These are phyloP conservation scores for Effrenium voratum DNA, from an alignment of 73 alveolate genomes.

Conservation along the genomic window DNA sequence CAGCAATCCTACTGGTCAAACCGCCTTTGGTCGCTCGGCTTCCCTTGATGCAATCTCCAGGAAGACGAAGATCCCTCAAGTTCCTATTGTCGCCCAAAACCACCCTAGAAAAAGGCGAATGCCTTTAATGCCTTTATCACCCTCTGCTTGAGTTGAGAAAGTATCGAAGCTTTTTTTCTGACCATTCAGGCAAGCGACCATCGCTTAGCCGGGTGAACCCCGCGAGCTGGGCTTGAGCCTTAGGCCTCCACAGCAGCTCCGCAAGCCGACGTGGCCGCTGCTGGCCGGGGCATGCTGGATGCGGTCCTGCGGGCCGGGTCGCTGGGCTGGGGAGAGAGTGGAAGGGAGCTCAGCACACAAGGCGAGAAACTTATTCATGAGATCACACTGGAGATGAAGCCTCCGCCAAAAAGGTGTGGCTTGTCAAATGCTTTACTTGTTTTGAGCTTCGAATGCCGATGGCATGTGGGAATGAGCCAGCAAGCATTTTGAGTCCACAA, in stretches of 20 bases:
- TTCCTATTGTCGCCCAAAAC: neutral
- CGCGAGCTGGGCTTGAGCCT: too few species aligned
- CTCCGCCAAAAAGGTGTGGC: too few species aligned
- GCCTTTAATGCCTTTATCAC: neutral
- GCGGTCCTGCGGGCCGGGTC: slow-evolving; percentile 73
- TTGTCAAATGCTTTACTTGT: too few species aligned
- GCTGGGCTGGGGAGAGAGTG: neutral
- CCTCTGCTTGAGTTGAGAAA: neutral
- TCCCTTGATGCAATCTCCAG: too few species aligned
- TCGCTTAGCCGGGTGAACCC: too few species aligned
- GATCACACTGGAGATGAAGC: too few species aligned
- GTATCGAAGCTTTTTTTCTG: neutral
- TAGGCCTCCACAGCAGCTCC: slow-evolving; percentile 71
- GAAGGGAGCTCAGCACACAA: neutral
- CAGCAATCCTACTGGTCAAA: neutral
- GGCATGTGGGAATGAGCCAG: too few species aligned
- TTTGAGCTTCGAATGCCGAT: too few species aligned
- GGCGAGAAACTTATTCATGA: too few species aligned
- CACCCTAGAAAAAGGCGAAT: neutral
- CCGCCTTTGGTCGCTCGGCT: neutral
- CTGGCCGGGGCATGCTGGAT: slow-evolving; percentile 80
- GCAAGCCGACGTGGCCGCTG: slow-evolving; percentile 71
- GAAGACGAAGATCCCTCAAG: neutral
- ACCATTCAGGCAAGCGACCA: too few species aligned
- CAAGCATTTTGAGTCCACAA: too few species aligned